Evolutionary conservation across 1,284 basidiomycete genomes (phyloP).

Genomic region (Polyporus tsugae): DNA sequence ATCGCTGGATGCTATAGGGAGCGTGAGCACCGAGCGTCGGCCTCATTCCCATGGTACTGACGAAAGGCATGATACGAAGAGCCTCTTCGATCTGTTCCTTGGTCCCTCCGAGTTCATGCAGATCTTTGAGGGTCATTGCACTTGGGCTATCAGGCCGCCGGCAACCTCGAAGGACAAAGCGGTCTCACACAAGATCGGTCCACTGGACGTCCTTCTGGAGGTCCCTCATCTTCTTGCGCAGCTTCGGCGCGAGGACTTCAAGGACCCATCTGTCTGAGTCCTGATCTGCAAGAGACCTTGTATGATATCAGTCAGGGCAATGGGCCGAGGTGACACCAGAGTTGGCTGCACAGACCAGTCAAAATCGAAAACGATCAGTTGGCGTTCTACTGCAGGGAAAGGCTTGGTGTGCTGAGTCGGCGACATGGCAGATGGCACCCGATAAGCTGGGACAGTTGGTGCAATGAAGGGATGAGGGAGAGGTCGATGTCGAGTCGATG

Average conservation of each 20-base stretch:
- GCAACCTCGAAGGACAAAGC: neutral
- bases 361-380: constrained; percentile 96
- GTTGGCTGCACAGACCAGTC: constrained; percentile 78
- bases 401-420: neutral
- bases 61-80: constrained; percentile 87
- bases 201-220: constrained; percentile 81
- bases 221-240: constrained; percentile 86
- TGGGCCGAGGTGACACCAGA: no score
- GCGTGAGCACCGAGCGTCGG: neutral
- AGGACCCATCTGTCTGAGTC: constrained; percentile 98
- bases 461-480: constrained; percentile 9
- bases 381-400: constrained; percentile 58
- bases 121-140: constrained; percentile 77
- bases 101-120: constrained; percentile 73
- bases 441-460: neutral
- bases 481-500: neutral
- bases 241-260: constrained; percentile 87
- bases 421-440: constrained; percentile 15
- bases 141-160: constrained; percentile 40
- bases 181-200: constrained; percentile 91
- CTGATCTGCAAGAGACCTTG: constrained; percentile 91
- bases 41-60: constrained; percentile 51
- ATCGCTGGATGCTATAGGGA: constrained; percentile 90
- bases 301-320: neutral
- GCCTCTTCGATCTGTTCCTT: constrained; percentile 82